Evolutionary conservation across 2,329 filamentous ascomycete genomes (phyloP).

Genomic region (Xylaria sp.): DNA sequence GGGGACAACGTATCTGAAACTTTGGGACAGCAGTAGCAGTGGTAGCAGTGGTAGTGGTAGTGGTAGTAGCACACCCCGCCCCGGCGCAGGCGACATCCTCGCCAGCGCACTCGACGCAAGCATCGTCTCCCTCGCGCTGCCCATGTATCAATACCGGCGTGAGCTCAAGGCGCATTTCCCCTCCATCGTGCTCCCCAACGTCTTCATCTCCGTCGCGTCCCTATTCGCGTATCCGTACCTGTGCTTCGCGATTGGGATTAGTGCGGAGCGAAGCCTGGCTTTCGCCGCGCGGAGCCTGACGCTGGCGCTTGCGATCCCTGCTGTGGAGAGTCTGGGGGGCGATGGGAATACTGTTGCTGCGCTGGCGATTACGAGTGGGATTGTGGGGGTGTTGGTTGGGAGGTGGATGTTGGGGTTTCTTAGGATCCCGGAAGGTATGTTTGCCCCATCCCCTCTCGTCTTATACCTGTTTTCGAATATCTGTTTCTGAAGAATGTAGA

Average conservation of each 20-base stretch:
- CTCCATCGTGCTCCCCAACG: constrained; percentile 65
- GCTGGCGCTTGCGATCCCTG: constrained; percentile 68
- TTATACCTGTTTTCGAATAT: no score
- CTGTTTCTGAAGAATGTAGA: no score
- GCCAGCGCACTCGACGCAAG: constrained; percentile 65
- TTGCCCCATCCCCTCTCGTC: background rate
- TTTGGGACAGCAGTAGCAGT: no score
- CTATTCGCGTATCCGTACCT: constrained; percentile 68
- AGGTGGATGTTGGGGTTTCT: constrained; percentile 60
- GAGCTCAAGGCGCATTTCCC: constrained; percentile 66
- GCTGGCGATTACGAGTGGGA: constrained; percentile 69
- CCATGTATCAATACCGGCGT: constrained; percentile 70
- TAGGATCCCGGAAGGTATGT: constrained; percentile 63
- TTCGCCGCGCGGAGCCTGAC: constrained; percentile 69
- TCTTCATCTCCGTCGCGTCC: constrained; percentile 62
- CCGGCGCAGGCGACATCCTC: constrained; percentile 69
- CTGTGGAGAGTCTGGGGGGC: constrained; percentile 66
- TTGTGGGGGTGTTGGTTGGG: constrained; percentile 68
- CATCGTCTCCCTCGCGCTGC: constrained; percentile 69
- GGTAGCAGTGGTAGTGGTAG: no score
- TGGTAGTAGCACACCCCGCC: constrained; percentile 48
- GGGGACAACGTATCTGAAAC: constrained; percentile 62
- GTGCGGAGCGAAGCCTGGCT: constrained; percentile 61
- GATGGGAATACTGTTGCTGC: constrained; percentile 67
- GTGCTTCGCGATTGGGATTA: constrained; percentile 66